phyloP scores from a whole-genome alignment of 2,329 filamentous ascomycete genomes.

The Calycina marina region DNA sequence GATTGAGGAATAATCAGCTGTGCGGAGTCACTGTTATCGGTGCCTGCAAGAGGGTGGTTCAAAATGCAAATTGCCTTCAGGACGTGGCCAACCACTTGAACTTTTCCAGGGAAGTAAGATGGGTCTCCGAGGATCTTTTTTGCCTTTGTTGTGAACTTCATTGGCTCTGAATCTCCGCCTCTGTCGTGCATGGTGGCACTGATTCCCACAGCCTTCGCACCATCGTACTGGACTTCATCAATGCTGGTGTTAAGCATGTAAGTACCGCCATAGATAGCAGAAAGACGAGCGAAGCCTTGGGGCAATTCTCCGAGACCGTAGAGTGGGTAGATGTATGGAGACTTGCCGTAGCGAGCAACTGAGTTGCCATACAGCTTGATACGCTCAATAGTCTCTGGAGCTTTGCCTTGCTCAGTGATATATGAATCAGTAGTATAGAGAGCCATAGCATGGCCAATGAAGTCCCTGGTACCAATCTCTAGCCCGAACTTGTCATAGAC shows the following conservation, averaged over 20 bases:
- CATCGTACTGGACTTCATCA: slow-evolving; percentile 78
- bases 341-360: slow-evolving; percentile 94
- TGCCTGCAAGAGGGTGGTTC: slow-evolving; percentile 86
- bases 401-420: slow-evolving; percentile 55
- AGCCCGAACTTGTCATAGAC: slow-evolving; percentile 97
- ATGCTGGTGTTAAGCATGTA: slow-evolving; percentile 98
- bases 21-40: slow-evolving; percentile 73
- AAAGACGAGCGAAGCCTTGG: slow-evolving; percentile 92
- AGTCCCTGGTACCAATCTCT: slow-evolving; percentile 79
- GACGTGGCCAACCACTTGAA: slow-evolving; percentile 74
- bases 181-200: slow-evolving; percentile 89
- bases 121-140: slow-evolving; percentile 94
- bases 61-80: slow-evolving; percentile 95
- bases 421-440: slow-evolving; percentile 86
- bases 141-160: slow-evolving; percentile 93
- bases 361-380: slow-evolving; percentile 96
- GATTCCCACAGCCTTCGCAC: slow-evolving; percentile 79
- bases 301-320: slow-evolving; percentile 96
- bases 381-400: slow-evolving; percentile 75
- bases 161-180: slow-evolving; percentile 53
- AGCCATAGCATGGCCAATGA: slow-evolving; percentile 97
- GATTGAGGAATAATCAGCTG: slow-evolving; percentile 97
- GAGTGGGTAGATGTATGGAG: slow-evolving; percentile 96
- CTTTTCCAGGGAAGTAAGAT: slow-evolving; percentile 88
- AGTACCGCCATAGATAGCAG: slow-evolving; percentile 95